phyloP scores from a whole-genome alignment of 352 stramenopile genomes.

The Globisporangium nagaii region DNA sequence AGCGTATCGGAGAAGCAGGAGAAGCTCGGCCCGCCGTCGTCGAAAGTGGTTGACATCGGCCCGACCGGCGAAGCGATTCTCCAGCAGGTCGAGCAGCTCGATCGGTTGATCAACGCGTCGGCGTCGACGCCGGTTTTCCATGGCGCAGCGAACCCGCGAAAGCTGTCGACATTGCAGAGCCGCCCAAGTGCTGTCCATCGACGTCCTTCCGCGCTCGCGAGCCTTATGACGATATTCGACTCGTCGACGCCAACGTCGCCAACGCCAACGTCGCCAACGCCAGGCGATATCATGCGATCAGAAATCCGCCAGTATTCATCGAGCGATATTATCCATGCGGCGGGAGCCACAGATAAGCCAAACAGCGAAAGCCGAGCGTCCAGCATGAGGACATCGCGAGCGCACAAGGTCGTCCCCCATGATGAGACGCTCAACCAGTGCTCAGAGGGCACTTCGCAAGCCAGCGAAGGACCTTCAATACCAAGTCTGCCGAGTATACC shows the following conservation, averaged over 20 bases:
- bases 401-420: neutral
- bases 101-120: constrained; percentile 6
- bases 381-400: neutral
- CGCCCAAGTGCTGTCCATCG: neutral
- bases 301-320: neutral
- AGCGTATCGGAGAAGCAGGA: neutral
- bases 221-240: constrained; percentile 1
- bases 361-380: neutral
- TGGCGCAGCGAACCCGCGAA: neutral
- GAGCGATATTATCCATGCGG: neutral
- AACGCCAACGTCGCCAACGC: neutral
- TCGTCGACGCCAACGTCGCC: neutral
- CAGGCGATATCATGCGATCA: neutral
- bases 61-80: constrained; percentile 1
- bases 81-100: constrained; percentile 9
- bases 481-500: neutral
- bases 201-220: neutral
- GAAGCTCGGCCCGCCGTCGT: neutral
- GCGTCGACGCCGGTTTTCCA: neutral
- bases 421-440: neutral
- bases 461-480: neutral
- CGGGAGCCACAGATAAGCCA: neutral
- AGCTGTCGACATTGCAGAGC: neutral
- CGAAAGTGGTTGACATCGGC: neutral
- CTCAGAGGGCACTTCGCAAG: neutral